Base-by-base conservation (phyloP, 208 protist species). In the Trichomonas tenax region DNA sequence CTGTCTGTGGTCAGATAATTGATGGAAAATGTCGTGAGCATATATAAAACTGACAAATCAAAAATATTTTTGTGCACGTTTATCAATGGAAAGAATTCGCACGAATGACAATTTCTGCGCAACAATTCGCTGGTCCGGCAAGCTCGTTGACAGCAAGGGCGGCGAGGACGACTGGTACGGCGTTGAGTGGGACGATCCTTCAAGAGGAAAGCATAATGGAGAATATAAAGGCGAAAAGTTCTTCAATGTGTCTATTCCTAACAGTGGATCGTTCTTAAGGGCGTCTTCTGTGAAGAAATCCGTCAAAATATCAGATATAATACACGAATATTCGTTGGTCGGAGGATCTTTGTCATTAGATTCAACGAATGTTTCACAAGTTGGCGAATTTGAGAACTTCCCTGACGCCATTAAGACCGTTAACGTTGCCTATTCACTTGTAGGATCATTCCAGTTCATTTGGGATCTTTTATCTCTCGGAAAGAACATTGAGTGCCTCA, bases 221-320 rank as follows among this genome's bases (percentile, higher is more conserved):
- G 82, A 90, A 90, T 90, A 90, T 36, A 90, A 90, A 90, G 82
- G 82, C 31, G 0, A 90, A 48, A 45, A 90, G 41, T 31, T 90
- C 11, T 90, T 90, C 17, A 21, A 90, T 38, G 82, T 90, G 45
- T n/a, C 3, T 48, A 48, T 38, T 21, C 82, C 82, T 44, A 90
- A 90, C n/a, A 90, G 82, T 48, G 82, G 82, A 34, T 90, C 82
- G 21, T 90, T 90, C 41, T 11, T 90, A 44, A 9, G 82, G n/a
- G 41, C 34, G n/a, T 3, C 40, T 48, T 23, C 82, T 23, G 82
- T 48, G 21, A 90, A 90, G 31, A 48, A 90, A 31, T 36, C 40
- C 10, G 6, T 90, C 10, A n/a, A 38, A 48, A 23, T 90, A 10
- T 45, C 82, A 48, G 82, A 90, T 48, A 48, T 90, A 14, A 48